Percentiles rank a stretch among this genome's conserved stretches.
Conservation (phyloP, 139 green algal genomes). For the Chlamydomonas urium region DNA sequence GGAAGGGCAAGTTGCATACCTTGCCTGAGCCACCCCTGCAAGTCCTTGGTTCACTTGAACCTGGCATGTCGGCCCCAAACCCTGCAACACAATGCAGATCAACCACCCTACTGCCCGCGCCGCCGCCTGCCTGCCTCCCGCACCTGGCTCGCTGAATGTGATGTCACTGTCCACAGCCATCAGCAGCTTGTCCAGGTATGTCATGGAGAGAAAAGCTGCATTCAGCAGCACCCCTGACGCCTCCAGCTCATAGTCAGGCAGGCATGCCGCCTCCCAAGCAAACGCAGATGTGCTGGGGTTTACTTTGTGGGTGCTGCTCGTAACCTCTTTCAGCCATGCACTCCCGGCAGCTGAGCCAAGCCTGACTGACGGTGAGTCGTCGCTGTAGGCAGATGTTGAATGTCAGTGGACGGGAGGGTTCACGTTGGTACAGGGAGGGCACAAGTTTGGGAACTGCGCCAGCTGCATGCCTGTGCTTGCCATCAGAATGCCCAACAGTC, state of each 20-base stretch:
- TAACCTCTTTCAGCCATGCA: not conserved
- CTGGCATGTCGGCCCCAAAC: not conserved
- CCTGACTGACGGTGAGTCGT: constrained; percentile 9
- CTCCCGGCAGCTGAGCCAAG: not conserved
- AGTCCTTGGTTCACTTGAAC: not conserved
- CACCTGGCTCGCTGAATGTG: constrained; percentile 10
- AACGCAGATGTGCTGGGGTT: not conserved
- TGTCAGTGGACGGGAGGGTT: not conserved
- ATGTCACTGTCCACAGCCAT: constrained; percentile 30
- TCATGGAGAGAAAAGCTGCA: constrained; percentile 17
- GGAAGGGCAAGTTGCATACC: too few species aligned
- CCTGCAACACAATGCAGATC: not conserved
- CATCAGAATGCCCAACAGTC: not conserved
- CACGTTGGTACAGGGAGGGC: not conserved
- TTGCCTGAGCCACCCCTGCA: too few species aligned
- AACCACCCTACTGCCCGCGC: not conserved
- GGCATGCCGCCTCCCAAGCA: not conserved
- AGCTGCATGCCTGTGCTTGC: not conserved
- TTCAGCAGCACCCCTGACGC: constrained; percentile 24
- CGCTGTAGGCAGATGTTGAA: constrained; percentile 2
- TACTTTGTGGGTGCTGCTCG: not conserved
- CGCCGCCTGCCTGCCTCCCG: not conserved
- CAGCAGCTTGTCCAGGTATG: constrained; percentile 21
- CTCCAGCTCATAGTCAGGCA: constrained; percentile 17
- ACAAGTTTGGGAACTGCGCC: not conserved